A percentile compares a stretch with the other conserved stretches of the same genome.
These are phyloP conservation scores for Coleophoma cylindrospora DNA, from an alignment of 2,329 filamentous ascomycete genomes.

Conservation along the genomic window DNA sequence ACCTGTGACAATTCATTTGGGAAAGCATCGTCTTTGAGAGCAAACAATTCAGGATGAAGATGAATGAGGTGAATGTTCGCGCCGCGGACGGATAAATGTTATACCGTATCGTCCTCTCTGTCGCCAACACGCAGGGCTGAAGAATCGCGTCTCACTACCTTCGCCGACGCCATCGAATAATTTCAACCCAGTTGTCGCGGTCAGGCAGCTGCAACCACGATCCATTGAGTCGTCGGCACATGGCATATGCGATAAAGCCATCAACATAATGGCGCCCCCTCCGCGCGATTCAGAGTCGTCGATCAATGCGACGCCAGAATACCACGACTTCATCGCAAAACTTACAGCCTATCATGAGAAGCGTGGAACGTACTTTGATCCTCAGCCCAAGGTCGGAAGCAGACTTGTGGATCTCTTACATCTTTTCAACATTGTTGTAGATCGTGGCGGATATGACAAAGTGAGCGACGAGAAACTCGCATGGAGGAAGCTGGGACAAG, in stretches of 20 bases:
- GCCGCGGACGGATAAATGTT: too few species aligned
- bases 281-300: constrained; percentile 9
- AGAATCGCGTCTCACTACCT: not conserved
- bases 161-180: not conserved
- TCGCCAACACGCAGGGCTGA: not conserved
- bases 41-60: too few species aligned
- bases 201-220: not conserved
- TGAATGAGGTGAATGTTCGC: too few species aligned
- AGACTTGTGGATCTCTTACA: constrained; percentile 73
- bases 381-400: constrained; percentile 75
- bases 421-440: constrained; percentile 72
- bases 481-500: constrained; percentile 72
- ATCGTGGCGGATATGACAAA: constrained; percentile 80
- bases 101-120: too few species aligned
- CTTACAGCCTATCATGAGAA: constrained; percentile 71
- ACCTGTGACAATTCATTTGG: too few species aligned
- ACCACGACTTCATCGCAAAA: constrained; percentile 72
- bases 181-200: not conserved
- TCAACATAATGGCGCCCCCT: constrained; percentile 20
- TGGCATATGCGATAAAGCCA: constrained; percentile 6
- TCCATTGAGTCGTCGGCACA: constrained; percentile 10
- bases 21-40: too few species aligned
- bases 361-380: constrained; percentile 73
- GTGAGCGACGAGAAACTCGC: constrained; percentile 79
- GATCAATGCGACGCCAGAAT: constrained; percentile 54